Evolutionary conservation across 352 stramenopile species (phyloP).

Genomic region (Phytophthora podocarpi): DNA sequence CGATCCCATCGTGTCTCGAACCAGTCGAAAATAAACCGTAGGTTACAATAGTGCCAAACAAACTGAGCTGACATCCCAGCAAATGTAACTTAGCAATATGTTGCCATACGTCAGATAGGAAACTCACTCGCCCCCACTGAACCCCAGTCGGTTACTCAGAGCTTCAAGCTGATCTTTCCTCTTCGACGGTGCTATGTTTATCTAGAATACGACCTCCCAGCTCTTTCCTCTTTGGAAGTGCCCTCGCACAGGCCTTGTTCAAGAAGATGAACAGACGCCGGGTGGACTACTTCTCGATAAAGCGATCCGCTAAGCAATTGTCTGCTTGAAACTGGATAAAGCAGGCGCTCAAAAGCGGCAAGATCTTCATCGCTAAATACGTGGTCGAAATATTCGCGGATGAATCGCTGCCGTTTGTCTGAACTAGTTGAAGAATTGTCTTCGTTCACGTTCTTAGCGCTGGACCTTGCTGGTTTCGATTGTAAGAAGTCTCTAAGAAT

Average conservation of each 20-base stretch:
- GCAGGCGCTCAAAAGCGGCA: too few relatives aligned
- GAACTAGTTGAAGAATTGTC: too few relatives aligned
- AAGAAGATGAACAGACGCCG: too few relatives aligned
- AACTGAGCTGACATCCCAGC: not conserved
- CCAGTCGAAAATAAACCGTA: not conserved
- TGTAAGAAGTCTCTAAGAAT: too few relatives aligned
- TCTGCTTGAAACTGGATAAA: not conserved
- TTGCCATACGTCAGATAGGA: slow-evolving; percentile 2
- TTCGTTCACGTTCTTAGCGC: too few relatives aligned
- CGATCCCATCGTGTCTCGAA: not conserved
- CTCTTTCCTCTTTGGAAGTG: too few relatives aligned
- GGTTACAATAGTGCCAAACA: slow-evolving; percentile 1
- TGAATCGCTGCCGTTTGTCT: not conserved
- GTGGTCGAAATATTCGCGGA: not conserved
- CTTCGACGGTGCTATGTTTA: not conserved
- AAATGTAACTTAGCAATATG: slow-evolving; percentile 15
- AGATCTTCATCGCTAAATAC: too few relatives aligned
- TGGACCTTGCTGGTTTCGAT: too few relatives aligned
- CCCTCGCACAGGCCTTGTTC: too few relatives aligned
- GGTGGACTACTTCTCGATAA: not conserved
- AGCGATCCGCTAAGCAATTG: not conserved
- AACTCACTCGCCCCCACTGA: not conserved
- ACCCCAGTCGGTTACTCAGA: not conserved
- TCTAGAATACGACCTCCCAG: too few relatives aligned
- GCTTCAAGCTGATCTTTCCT: not conserved